phyloP scores from a whole-genome alignment of 441 rosid species.

The Pelargonium citronellum region DNA sequence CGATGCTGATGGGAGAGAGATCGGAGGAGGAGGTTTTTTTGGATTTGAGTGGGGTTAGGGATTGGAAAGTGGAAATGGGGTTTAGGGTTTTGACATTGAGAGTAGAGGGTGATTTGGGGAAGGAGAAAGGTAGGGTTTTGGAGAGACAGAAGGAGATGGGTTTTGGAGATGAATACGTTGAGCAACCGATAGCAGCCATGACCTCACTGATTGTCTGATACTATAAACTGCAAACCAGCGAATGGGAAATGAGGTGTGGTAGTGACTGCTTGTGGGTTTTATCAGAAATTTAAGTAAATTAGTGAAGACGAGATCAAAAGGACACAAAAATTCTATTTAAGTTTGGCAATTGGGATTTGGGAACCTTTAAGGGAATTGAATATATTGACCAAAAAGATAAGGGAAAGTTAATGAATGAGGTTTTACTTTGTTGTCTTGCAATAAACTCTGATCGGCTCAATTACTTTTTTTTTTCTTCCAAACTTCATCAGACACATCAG shows the following conservation, averaged over 20 bases:
- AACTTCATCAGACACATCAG: too few relatives aligned
- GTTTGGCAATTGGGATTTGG: too few relatives aligned
- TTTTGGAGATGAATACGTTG: slow-evolving; percentile 4
- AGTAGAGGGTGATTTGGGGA: slow-evolving; percentile 22
- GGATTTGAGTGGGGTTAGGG: slow-evolving; percentile 33
- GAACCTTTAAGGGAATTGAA: too few relatives aligned
- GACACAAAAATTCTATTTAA: too few relatives aligned
- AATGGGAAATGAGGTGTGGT: neutral
- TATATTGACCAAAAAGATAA: too few relatives aligned
- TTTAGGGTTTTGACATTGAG: neutral
- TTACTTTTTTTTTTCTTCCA: too few relatives aligned
- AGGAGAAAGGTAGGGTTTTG: slow-evolving; percentile 19
- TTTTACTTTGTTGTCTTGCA: too few relatives aligned
- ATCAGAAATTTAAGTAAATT: too few relatives aligned
- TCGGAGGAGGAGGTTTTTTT: slow-evolving; percentile 23
- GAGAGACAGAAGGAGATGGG: slow-evolving; percentile 13
- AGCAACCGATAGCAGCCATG: neutral
- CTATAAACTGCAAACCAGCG: neutral
- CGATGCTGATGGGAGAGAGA: slow-evolving; percentile 17
- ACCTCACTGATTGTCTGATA: neutral
- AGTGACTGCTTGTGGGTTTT: too few relatives aligned
- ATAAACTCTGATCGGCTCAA: too few relatives aligned
- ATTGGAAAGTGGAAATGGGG: slow-evolving; percentile 18
- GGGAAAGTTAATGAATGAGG: too few relatives aligned
- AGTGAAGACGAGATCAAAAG: too few relatives aligned